A percentile compares a stretch with the other conserved stretches of the same genome.
These are phyloP conservation scores for Acanthamoeba culbertsoni DNA, from an alignment of 208 protist genomes.

Conservation along the genomic window DNA sequence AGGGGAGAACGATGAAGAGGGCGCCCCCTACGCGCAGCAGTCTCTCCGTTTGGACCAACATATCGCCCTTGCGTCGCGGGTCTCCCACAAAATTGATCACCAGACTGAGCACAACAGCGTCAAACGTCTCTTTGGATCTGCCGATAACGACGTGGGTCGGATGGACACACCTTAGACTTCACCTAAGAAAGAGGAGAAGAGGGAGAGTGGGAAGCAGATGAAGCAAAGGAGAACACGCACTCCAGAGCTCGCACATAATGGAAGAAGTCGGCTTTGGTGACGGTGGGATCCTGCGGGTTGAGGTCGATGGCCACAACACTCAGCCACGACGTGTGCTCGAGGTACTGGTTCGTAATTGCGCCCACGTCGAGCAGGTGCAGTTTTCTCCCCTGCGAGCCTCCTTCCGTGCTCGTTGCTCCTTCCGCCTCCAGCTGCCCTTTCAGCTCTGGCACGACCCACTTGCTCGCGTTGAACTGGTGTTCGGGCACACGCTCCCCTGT, in stretches of 20 bases:
- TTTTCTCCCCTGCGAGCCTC: not conserved
- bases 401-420: not conserved
- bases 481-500: not conserved
- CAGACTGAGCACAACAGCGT: slow-evolving; percentile 56
- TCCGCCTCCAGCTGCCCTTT: not conserved
- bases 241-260: not conserved
- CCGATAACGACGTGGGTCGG: too few relatives aligned
- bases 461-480: slow-evolving; percentile 27
- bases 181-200: not conserved
- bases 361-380: slow-evolving; percentile 62
- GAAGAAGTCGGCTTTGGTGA: slow-evolving; percentile 60
- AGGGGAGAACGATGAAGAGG: slow-evolving; percentile 59
- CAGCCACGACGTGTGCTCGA: not conserved
- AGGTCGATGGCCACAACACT: slow-evolving; percentile 50
- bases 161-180: not conserved
- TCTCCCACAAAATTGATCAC: slow-evolving; percentile 62
- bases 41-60: not conserved
- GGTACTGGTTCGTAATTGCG: slow-evolving; percentile 64
- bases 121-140: not conserved
- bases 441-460: slow-evolving; percentile 29
- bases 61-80: slow-evolving; percentile 34
- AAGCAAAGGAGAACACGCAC: not conserved
- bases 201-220: not conserved
- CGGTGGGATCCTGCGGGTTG: slow-evolving; percentile 46
- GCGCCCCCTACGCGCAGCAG: not conserved